Evolutionary conservation across 2,329 filamentous ascomycete species (phyloP), one percentile per base, ranked within the genome.

Genomic region (Verticillium tricorpus): DNA sequence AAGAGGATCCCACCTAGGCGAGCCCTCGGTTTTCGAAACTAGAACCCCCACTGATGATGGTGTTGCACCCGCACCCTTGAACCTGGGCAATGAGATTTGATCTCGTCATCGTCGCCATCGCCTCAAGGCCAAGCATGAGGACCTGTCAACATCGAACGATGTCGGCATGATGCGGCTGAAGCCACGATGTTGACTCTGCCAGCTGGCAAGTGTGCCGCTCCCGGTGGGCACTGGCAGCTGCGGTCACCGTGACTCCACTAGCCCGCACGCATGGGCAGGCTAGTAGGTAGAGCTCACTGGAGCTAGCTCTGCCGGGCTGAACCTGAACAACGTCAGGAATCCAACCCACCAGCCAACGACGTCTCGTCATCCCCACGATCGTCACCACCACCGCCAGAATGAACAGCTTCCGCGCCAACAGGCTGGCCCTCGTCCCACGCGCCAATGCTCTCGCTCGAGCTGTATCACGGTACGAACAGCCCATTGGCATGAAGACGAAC

Each of bases 391-490:
- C 2, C 40, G n/a, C 28, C 39, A 59, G 15, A n/a, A 59, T 59
- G 58, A 37, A 31, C 40, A 54, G 25, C 58, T 32, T 59, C 45
- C 58, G 58, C 58, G 39, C 45, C 58, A 22, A 52, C 58, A 59
- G 58, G 45, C 45, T 59, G 45, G 45, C 31, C 17, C 39, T 65
- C 17, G 34, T 65, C 14, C 59, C 37, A 15, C 39, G 59, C 22
- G 56, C 56, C 63, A 65, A 65, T 65, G 64, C 61, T 61, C 50
- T 65, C 2, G 9, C 39, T 1, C 22, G 25, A 25, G 61, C 59
- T 59, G 57, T 59, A 17, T 32, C 39, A 57, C 61, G 64, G 64
- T 63, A 28, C 15, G 7, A 11, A 3, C 5, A 4, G 22, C 15
- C 3, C 9, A 12, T 31, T 5, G 9, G 14, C 34, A 17, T 6